Base-by-base conservation (phyloP, 2,329 filamentous ascomycete species). In the Gnomoniopsis sp. region DNA sequence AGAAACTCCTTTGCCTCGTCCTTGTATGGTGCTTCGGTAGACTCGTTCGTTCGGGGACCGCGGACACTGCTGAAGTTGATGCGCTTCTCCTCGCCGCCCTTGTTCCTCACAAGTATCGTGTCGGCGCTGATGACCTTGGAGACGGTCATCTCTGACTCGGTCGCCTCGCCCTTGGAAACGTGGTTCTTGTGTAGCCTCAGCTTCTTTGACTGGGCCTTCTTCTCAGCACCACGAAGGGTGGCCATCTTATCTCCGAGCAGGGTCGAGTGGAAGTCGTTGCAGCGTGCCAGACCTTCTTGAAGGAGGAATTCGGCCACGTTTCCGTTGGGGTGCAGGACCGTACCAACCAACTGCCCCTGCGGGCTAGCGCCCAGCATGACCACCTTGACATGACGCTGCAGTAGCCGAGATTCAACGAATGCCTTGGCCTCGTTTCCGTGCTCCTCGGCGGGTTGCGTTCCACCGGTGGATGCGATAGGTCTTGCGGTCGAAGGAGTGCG, bases 1-100 rank as follows among this genome's bases (percentile, higher is more conserved):
- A 98, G 74, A 71, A 93, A 98, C 72, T 99, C 95, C 79, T 99
- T 99, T 34, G 95, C 93, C 70, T 97, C 93, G 14, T 95, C 89
- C 65, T 87, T 84, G 79, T 93, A 99, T 0, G 92, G 91, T 44
- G 90, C 84, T 74, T 98, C 93, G 58, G 91, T 88, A 21, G 90
- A 84, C 72, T 98, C 93, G 50, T 87, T 88, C 3, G 89, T 84
- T 70, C 96, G 93, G n/a, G 95, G 95, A 58, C 95, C 93, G 62
- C 95, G 88, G 60, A 98, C 85, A 71, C 93, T 98, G 79, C 91
- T 96, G 60, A 99, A 80, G 72, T 88, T 96, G 72, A 98, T 87
- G 68, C 92, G 88, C 81, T 92, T 96, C 77, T 99, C 95, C 4
- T 78, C 80, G 8, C 93, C 93, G 49, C 86, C 79, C 81, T 96